A percentile compares a stretch with the other conserved stretches of the same genome.
phyloP scores from a whole-genome alignment of 345 rosid species.

The Dipteronia sinensis region DNA sequence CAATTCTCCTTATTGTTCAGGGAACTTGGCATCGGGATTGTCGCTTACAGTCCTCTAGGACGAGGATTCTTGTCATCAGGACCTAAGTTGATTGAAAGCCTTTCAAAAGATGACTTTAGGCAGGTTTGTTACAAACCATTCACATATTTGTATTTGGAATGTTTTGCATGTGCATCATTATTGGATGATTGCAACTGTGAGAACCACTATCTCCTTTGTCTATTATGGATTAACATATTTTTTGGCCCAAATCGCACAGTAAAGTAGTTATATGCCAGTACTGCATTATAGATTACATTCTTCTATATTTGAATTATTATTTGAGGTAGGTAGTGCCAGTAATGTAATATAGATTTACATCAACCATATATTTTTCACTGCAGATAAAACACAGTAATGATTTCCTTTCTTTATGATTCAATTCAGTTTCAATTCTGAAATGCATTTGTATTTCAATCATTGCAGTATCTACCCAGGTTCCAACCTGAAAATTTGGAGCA shows the following conservation, averaged over 20 bases:
- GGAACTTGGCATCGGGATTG: slow-evolving; percentile 81
- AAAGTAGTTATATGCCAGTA: no score
- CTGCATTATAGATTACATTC: no score
- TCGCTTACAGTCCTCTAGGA: slow-evolving; percentile 70
- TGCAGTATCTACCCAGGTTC: slow-evolving; percentile 58
- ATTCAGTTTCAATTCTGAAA: not conserved
- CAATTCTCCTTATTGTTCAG: slow-evolving; percentile 23
- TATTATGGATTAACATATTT: no score
- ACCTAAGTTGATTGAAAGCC: slow-evolving; percentile 50
- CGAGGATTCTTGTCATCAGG: slow-evolving; percentile 68
- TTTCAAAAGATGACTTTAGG: slow-evolving; percentile 42
- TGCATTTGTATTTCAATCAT: not conserved
- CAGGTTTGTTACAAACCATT: slow-evolving; percentile 33
- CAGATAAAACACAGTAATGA: not conserved
- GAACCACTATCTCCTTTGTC: no score
- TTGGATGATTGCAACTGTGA: no score
- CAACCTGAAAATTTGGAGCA: slow-evolving; percentile 58
- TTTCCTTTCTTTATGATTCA: no score
- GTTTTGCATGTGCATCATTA: not conserved
- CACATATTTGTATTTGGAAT: not conserved
- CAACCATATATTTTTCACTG: not conserved
- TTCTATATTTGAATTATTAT: no score
- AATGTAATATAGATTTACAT: no score
- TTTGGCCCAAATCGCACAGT: no score
- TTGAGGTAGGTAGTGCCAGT: no score